These are phyloP conservation scores for Trichophyton verrucosum DNA, from an alignment of 2,329 filamentous ascomycete genomes.

Conservation along the genomic window DNA sequence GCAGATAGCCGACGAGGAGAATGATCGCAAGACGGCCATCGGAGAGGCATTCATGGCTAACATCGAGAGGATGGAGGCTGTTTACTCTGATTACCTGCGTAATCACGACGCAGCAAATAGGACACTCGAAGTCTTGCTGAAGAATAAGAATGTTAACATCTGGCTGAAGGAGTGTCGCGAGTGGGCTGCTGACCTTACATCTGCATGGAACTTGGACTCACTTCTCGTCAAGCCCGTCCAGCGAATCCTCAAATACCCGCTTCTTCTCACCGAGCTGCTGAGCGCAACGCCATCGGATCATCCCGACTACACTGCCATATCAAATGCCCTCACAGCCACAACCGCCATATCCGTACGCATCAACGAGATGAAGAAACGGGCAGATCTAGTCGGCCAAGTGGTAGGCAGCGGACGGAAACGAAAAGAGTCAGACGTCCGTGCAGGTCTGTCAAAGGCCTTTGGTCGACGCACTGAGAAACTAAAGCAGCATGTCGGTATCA, in stretches of 20 bases:
- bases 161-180: conserved; percentile 92
- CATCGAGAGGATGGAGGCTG: conserved; percentile 48
- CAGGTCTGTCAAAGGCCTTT: conserved; percentile 78
- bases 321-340: conserved; percentile 58
- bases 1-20: conserved; percentile 38
- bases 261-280: conserved; percentile 67
- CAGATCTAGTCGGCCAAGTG: conserved; percentile 81
- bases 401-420: conserved; percentile 61
- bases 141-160: conserved; percentile 47
- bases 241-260: conserved; percentile 83
- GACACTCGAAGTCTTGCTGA: conserved; percentile 41
- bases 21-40: conserved; percentile 46
- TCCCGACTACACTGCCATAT: conserved; percentile 62
- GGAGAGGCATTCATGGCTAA: conserved; percentile 48
- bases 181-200: conserved; percentile 81
- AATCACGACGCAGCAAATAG: conserved; percentile 54
- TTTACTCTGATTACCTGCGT: conserved; percentile 53
- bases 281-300: conserved; percentile 70
- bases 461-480: conserved; percentile 79
- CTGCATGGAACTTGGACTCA: conserved; percentile 89
- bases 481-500: conserved; percentile 55
- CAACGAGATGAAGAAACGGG: conserved; percentile 90
- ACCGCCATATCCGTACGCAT: conserved; percentile 54
- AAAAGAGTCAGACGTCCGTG: conserved; percentile 76
- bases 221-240: conserved; percentile 97